These are phyloP conservation scores for Kalaharituber pfeilii DNA, from an alignment of 2,329 filamentous ascomycete species.

Conservation along the genomic window DNA sequence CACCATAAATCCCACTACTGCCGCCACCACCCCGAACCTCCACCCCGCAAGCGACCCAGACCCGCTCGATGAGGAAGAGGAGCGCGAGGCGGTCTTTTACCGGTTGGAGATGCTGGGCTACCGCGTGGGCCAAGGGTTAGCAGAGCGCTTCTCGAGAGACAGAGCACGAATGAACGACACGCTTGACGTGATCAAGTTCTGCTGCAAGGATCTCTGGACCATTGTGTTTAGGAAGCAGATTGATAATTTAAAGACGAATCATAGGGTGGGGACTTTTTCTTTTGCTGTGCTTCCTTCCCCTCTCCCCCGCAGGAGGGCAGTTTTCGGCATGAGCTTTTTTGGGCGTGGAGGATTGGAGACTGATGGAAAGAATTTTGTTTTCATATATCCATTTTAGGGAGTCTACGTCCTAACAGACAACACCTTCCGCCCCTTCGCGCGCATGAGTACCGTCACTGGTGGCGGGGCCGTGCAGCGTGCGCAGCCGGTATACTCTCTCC, in stretches of 20 bases:
- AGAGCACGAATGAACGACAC: constrained; percentile 79
- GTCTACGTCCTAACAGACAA: constrained; percentile 95
- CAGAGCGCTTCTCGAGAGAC: constrained; percentile 48
- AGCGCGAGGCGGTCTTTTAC: constrained; percentile 69
- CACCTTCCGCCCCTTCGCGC: constrained; percentile 67
- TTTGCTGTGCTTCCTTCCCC: constrained; percentile 4
- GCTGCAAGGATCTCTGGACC: constrained; percentile 96
- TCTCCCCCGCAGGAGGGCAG: not conserved
- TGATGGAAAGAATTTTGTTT: too few species aligned
- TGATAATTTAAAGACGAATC: constrained; percentile 97
- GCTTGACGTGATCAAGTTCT: constrained; percentile 90
- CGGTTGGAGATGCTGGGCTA: constrained; percentile 74
- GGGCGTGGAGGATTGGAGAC: not conserved
- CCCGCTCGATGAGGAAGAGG: constrained; percentile 54
- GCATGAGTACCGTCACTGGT: constrained; percentile 71
- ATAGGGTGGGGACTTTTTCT: constrained; percentile 62
- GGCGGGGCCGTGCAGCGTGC: constrained; percentile 57
- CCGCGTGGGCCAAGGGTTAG: constrained; percentile 71
- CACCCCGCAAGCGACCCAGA: constrained; percentile 8
- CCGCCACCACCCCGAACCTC: constrained; percentile 15
- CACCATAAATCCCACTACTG: constrained; percentile 15
- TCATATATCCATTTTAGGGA: constrained; percentile 38
- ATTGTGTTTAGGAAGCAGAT: constrained; percentile 92
- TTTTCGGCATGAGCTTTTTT: too few species aligned
- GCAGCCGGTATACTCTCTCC: constrained; percentile 47